Evolutionary conservation across 2,329 filamentous ascomycete species (phyloP).

Genomic region (Clarireedia monteithiana): DNA sequence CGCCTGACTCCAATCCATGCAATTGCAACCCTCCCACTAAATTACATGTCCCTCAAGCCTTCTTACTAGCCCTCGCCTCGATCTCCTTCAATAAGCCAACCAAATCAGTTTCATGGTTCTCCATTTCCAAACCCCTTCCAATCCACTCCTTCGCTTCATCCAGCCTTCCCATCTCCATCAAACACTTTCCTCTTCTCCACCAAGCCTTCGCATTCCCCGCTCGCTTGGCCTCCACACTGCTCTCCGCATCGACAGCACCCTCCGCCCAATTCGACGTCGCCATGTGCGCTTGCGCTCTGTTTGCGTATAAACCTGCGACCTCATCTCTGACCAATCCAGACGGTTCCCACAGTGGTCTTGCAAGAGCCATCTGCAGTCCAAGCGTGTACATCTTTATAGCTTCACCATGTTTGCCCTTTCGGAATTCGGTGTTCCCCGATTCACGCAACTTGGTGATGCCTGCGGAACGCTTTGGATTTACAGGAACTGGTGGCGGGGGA

Average conservation of each 20-base stretch:
- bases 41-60: not conserved
- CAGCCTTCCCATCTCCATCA: constrained; percentile 83
- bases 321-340: constrained; percentile 78
- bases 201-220: constrained; percentile 89
- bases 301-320: constrained; percentile 69
- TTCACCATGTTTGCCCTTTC: constrained; percentile 66
- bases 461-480: constrained; percentile 86
- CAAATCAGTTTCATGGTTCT: constrained; percentile 62
- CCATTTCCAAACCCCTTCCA: constrained; percentile 69
- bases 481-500: constrained; percentile 79
- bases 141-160: constrained; percentile 80
- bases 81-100: constrained; percentile 57
- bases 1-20: constrained; percentile 2
- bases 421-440: constrained; percentile 73
- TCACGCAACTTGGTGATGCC: constrained; percentile 89
- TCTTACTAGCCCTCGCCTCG: constrained; percentile 33
- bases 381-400: constrained; percentile 76
- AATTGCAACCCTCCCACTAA: too few species aligned
- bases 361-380: constrained; percentile 83
- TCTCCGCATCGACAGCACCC: constrained; percentile 79
- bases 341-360: constrained; percentile 82
- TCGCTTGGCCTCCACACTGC: constrained; percentile 79
- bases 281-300: constrained; percentile 88
- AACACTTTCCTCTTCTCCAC: constrained; percentile 79
- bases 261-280: constrained; percentile 74